Base-by-base conservation (phyloP, 2,329 filamentous ascomycete genomes). In the Colletotrichum sansevieriae region DNA sequence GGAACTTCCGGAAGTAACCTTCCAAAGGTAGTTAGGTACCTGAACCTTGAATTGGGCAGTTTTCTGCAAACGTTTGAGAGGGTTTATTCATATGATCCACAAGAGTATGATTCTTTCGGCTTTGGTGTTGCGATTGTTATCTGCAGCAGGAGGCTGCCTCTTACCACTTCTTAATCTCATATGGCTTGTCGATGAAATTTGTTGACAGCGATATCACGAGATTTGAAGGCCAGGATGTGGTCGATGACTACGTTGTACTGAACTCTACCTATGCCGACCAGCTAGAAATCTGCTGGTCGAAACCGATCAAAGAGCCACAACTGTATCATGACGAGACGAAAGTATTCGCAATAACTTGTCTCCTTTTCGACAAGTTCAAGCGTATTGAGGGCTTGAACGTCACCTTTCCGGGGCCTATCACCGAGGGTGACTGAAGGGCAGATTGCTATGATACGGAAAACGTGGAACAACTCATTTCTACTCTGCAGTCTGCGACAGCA, bases 371-470 rank as follows among this genome's bases (percentile, higher is more conserved):
- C 15, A 37, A 4, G 12, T 18, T 68, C 13, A 3, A 15, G 3
- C 2, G 13, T 6, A 41, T 64, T 4, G 44, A 64, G n/a, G 20
- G 46, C 44, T 63, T 68, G n/a, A 44, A 43, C 3, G 25, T 58
- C n/a, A 18, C 4, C 2, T 57, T 68, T 3, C 52, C 54, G 5
- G 22, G 11, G n/a, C 46, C 65, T 6, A 6, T 5, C 2, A 57
- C 35, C 46, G 8, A 37, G 8, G 4, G 18, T 3, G 37, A 52
- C 8, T 22, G 52, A 1, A 37, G 10, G 35, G 59, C 52, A 10
- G n/a, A 68, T 11, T 68, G 65, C 39, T 68, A 68, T 15, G 65
- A 64, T 6, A 52, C 58, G 59, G 37, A 47, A 29, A 60, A 52
- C 10, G 13, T 68, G 12, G 20, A 41, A 12, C 44, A 68, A 5